These are phyloP conservation scores for Termitomyces sp. DNA, from an alignment of 768 basidiomycete genomes.

Conservation along the genomic window DNA sequence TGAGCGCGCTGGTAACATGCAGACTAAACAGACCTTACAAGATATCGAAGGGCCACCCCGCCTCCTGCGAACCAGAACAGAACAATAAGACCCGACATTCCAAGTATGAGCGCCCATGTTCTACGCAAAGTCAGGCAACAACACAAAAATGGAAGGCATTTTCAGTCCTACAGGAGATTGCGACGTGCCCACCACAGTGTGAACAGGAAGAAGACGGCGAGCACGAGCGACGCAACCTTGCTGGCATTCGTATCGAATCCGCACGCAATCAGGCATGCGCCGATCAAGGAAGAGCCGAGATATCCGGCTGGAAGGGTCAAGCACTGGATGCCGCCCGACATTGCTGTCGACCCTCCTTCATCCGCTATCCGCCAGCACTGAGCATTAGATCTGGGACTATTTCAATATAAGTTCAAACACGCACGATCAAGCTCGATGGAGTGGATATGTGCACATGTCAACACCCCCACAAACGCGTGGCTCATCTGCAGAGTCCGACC, in stretches of 20 bases:
- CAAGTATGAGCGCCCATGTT: constrained; percentile 74
- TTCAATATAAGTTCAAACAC: constrained; percentile 21
- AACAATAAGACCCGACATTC: constrained; percentile 77
- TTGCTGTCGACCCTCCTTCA: constrained; percentile 82
- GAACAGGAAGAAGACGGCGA: constrained; percentile 83
- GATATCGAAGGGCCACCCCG: constrained; percentile 71
- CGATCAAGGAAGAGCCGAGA: constrained; percentile 82
- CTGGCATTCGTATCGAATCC: constrained; percentile 88
- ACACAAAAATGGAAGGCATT: neutral
- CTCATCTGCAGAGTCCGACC: constrained; percentile 56
- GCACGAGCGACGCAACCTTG: constrained; percentile 75
- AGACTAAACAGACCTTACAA: constrained; percentile 43
- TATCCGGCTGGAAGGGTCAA: constrained; percentile 81
- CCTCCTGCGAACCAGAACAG: constrained; percentile 82
- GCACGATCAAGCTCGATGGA: constrained; percentile 85
- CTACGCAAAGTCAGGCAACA: constrained; percentile 29
- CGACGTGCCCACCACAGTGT: constrained; percentile 86
- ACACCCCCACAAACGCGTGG: constrained; percentile 75
- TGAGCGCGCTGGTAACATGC: neutral
- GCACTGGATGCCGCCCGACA: constrained; percentile 84
- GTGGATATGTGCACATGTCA: constrained; percentile 84
- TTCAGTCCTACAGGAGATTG: constrained; percentile 60
- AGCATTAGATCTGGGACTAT: neutral
- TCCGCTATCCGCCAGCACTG: constrained; percentile 48
- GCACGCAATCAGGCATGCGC: constrained; percentile 81